phyloP scores from a whole-genome alignment of 1,284 basidiomycete species.

The Mycena sp. region DNA sequence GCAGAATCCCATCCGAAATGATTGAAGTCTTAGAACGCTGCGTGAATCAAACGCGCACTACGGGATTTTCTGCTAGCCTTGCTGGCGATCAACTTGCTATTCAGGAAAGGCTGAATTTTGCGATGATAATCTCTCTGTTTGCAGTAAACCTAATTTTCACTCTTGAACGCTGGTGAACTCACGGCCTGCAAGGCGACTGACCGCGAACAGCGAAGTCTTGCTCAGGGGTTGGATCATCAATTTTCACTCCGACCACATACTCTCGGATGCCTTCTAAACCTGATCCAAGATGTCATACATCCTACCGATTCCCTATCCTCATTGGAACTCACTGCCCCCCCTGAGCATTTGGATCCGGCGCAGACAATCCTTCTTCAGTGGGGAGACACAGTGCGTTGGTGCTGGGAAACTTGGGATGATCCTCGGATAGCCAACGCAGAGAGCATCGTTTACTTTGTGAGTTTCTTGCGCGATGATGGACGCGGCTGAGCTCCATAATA shows the following conservation, averaged over 20 bases:
- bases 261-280: slow-evolving; percentile 51
- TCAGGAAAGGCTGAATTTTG: slow-evolving; percentile 53
- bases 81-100: slow-evolving; percentile 26
- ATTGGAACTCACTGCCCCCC: slow-evolving; percentile 35
- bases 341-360: slow-evolving; percentile 51
- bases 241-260: slow-evolving; percentile 58
- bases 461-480: slow-evolving; percentile 26
- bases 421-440: slow-evolving; percentile 58
- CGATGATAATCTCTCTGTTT: slow-evolving; percentile 65
- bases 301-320: slow-evolving; percentile 27
- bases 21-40: slow-evolving; percentile 32
- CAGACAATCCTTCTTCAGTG: slow-evolving; percentile 61
- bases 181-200: slow-evolving; percentile 22
- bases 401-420: slow-evolving; percentile 72
- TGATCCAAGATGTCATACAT: slow-evolving; percentile 54
- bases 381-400: slow-evolving; percentile 65
- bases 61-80: slow-evolving; percentile 22
- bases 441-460: slow-evolving; percentile 58
- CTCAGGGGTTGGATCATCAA: not conserved
- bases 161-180: slow-evolving; percentile 1
- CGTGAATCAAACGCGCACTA: slow-evolving; percentile 25
- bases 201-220: slow-evolving; percentile 9
- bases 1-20: slow-evolving; percentile 19
- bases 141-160: slow-evolving; percentile 49
- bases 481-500: not conserved